phyloP scores from a whole-genome alignment of 345 rosid species.

The Atalantia buxifolia region DNA sequence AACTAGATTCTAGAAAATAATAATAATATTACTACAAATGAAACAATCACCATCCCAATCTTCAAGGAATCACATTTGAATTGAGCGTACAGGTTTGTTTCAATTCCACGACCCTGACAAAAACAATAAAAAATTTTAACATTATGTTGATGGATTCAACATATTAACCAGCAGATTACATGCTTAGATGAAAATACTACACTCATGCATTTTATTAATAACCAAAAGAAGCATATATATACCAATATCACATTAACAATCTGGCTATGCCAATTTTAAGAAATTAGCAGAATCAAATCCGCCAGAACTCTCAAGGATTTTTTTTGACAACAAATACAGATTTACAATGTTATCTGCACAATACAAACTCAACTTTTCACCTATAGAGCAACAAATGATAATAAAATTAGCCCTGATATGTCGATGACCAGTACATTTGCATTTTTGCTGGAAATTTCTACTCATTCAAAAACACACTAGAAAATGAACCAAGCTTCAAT shows the following conservation, averaged over 20 bases:
- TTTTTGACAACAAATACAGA: background rate
- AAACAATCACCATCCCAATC: slow-evolving; percentile 80
- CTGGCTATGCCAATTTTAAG: background rate
- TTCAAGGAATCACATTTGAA: slow-evolving; percentile 96
- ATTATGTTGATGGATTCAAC: background rate
- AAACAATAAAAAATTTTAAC: slow-evolving; percentile 4
- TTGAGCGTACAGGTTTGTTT: slow-evolving; percentile 95
- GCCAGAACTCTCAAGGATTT: background rate
- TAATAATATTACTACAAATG: background rate
- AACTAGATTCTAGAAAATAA: background rate
- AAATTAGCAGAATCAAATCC: background rate
- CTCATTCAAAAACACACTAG: background rate
- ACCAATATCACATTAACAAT: no score
- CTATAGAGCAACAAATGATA: background rate
- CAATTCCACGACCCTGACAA: slow-evolving; percentile 95
- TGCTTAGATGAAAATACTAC: background rate
- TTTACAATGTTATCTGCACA: background rate
- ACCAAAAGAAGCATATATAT: no score
- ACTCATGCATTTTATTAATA: background rate
- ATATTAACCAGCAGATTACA: slow-evolving; percentile 4
- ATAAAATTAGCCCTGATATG: background rate
- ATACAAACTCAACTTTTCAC: background rate
- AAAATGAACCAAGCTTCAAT: background rate
- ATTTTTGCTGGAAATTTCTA: background rate
- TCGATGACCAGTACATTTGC: background rate